Base-by-base conservation (phyloP, 805 yeast species). In the Candida ficus region DNA sequence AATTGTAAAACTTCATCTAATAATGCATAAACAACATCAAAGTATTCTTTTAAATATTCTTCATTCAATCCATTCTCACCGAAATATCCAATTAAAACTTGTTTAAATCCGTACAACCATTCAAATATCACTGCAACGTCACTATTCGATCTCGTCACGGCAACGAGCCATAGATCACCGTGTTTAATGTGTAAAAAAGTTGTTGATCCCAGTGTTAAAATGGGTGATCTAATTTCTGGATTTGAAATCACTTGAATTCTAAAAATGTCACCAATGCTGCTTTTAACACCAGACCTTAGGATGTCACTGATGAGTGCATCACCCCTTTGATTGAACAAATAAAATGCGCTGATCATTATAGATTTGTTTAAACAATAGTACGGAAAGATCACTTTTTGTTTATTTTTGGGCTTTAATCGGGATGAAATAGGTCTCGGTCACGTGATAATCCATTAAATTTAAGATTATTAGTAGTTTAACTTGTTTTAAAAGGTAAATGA, bases 191-290 rank as follows among this genome's bases (percentile, higher is more conserved):
- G 90, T 39, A 88, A 71, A 57, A 91, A 93, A 0, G 96, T 83
- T 0, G 98, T 93, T 0, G 95, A 86, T 1, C 98, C 98, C 33
- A 93, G 64, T 0, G 98, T 93, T 33, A 91, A 64, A 1, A 84
- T 71, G 0, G 93, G 91, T 0, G 87, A 75, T 46, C 80, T 65
- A n/a, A 70, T 64, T 18, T 74, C 80, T 4, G 75, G 68, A 42
- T 81, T 74, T 39, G 85, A 70, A 31, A 91, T 87, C 21, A 91
- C 96, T 57, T 91, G 96, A 40, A 89, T 81, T n/a, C 96, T 74
- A 56, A 91, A 91, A 23, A 89, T 86, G 51, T 90, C 97, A 14
- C 93, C 70, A 17, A 90, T 79, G 40, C 83, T 83, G 38, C 91
- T 64, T 50, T 86, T 78, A 41, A 88, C 76, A 2, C 90, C 87